A percentile compares a stretch with the other conserved stretches of the same genome.
Evolutionary conservation across 2,329 filamentous ascomycete species (phyloP).

Genomic region (Elsinoe arachidis): DNA sequence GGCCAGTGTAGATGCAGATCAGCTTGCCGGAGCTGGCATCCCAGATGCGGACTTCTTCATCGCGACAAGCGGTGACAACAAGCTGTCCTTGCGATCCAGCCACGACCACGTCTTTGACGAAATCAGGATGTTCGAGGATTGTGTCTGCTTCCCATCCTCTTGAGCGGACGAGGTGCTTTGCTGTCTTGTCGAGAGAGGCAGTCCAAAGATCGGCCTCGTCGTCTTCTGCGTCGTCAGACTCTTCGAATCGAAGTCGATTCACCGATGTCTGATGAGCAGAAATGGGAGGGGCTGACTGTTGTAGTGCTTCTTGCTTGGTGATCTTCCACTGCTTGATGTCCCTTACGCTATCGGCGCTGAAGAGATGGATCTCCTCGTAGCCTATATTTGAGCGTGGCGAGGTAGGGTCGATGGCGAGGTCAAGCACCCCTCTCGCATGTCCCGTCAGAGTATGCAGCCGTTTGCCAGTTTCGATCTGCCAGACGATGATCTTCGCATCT

Average conservation of each 20-base stretch:
- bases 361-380: constrained; percentile 46
- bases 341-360: constrained; percentile 59
- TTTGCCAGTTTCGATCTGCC: constrained; percentile 61
- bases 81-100: constrained; percentile 51
- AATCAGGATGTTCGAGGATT: constrained; percentile 71
- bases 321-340: constrained; percentile 70
- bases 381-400: constrained; percentile 30
- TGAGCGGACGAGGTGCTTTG: constrained; percentile 65
- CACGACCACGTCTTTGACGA: constrained; percentile 73
- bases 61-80: constrained; percentile 79
- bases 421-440: constrained; percentile 67
- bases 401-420: constrained; percentile 65
- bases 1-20: constrained; percentile 49
- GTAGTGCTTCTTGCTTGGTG: constrained; percentile 43
- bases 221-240: constrained; percentile 10
- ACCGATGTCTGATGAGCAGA: constrained; percentile 84
- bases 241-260: constrained; percentile 68
- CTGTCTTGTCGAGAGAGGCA: constrained; percentile 80
- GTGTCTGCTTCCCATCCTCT: constrained; percentile 65
- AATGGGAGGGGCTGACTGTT: constrained; percentile 51
- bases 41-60: constrained; percentile 90
- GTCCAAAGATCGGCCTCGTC: constrained; percentile 67
- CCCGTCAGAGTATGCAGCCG: constrained; percentile 72
- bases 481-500: constrained; percentile 55
- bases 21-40: constrained; percentile 39